Evolutionary conservation across 116 monocot species (phyloP).

Genomic region (Cymodocea nodosa): DNA sequence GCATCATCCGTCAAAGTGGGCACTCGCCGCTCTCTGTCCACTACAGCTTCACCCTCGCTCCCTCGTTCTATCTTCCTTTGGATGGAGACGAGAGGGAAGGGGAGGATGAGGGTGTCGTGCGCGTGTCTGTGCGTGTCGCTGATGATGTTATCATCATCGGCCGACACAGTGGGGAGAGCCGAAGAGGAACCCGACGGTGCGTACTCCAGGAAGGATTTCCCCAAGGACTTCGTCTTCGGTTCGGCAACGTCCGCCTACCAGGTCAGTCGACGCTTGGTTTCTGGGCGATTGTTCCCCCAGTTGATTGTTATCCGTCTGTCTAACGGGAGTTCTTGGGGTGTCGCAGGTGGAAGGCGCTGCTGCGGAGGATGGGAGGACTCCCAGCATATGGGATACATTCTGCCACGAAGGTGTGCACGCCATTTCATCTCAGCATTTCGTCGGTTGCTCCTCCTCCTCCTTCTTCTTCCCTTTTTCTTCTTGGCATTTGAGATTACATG

Average conservation of each 20-base stretch:
- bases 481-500: not conserved
- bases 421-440: not conserved
- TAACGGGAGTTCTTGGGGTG: not conserved
- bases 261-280: conserved; percentile 8
- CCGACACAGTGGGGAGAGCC: no score
- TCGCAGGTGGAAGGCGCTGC: conserved; percentile 19
- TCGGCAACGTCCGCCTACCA: conserved; percentile 62
- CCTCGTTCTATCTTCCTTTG: no score
- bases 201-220: conserved; percentile 33
- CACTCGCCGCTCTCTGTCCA: no score
- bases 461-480: no score
- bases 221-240: conserved; percentile 40
- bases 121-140: no score
- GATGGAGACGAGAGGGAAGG: no score
- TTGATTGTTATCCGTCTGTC: not conserved
- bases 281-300: not conserved
- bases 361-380: conserved; percentile 25
- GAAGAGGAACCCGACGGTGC: no score
- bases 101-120: no score
- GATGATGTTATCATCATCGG: no score
- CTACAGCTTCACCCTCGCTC: no score
- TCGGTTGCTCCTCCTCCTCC: not conserved
- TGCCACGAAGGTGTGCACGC: conserved; percentile 9
- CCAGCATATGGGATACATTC: conserved; percentile 30
- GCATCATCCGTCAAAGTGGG: no score